Percentiles rank a stretch among this genome's conserved stretches.
These are phyloP conservation scores for Ophiostoma himal-ulmi DNA, from an alignment of 2,329 filamentous ascomycete genomes.

Conservation along the genomic window DNA sequence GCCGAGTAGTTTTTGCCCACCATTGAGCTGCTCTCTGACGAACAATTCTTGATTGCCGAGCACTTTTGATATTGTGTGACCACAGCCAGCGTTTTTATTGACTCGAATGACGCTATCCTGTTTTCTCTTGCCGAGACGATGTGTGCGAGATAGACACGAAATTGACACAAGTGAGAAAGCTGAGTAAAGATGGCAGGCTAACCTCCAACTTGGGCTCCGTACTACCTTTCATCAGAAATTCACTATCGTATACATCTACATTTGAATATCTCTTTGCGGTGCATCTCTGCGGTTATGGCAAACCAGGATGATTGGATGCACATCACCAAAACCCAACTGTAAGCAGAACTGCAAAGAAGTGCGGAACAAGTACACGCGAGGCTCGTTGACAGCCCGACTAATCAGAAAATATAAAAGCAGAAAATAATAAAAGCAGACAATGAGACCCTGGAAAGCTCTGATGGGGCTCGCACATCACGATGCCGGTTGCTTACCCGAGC, in stretches of 20 bases:
- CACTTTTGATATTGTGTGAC: no score
- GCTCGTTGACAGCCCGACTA: conserved; percentile 1
- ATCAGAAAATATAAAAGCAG: not conserved
- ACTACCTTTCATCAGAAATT: not conserved
- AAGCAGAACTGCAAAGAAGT: not conserved
- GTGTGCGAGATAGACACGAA: not conserved
- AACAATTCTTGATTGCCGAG: no score
- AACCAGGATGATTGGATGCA: not conserved
- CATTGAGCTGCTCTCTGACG: not conserved
- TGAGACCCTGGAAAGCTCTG: not conserved
- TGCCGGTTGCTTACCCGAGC: not conserved
- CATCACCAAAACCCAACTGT: not conserved
- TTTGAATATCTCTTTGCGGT: not conserved
- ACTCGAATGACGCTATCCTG: no score
- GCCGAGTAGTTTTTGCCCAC: not conserved
- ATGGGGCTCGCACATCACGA: not conserved
- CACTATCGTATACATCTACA: not conserved
- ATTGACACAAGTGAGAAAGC: not conserved
- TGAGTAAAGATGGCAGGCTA: not conserved
- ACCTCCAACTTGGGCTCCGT: not conserved
- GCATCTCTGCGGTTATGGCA: not conserved
- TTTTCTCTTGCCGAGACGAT: not conserved
- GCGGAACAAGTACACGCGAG: not conserved
- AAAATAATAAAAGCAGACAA: not conserved
- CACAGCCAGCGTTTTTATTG: no score